Percentiles rank a stretch among this genome's conserved stretches.
Evolutionary conservation across 352 stramenopile species (phyloP).

Genomic region (Halophytophthora polymorphica): DNA sequence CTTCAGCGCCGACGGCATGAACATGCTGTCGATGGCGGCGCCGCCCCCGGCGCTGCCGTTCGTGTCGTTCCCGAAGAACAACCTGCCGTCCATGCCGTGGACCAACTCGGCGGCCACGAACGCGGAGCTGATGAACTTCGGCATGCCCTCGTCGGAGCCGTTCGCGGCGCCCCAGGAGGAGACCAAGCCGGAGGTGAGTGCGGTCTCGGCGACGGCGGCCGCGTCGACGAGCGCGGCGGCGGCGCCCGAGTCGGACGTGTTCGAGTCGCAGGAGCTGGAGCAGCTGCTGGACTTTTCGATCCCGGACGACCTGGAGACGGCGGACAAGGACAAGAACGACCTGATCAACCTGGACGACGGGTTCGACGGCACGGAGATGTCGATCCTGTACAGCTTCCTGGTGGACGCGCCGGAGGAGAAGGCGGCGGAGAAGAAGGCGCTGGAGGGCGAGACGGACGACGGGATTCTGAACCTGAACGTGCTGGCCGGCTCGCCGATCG

Average conservation of each 20-base stretch:
- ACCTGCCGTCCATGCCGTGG: constrained; percentile 58
- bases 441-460: constrained; percentile 50
- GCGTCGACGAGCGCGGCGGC: constrained; percentile 1
- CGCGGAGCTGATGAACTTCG: constrained; percentile 39
- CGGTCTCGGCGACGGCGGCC: constrained; percentile 14
- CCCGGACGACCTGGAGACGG: constrained; percentile 47
- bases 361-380: constrained; percentile 85
- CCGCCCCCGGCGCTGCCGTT: constrained; percentile 62
- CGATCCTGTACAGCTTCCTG: constrained; percentile 85
- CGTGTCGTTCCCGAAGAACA: constrained; percentile 61
- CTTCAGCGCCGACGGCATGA: constrained; percentile 39
- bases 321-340: constrained; percentile 70
- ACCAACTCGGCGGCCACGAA: constrained; percentile 13
- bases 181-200: constrained; percentile 24
- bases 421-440: constrained; percentile 30
- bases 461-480: constrained; percentile 81
- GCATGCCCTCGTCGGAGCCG: constrained; percentile 31
- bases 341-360: constrained; percentile 75
- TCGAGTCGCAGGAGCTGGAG: constrained; percentile 69
- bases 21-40: constrained; percentile 60
- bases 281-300: constrained; percentile 77
- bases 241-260: constrained; percentile 27
- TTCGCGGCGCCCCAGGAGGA: constrained; percentile 28
- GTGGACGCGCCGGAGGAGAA: constrained; percentile 74
- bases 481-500: constrained; percentile 54